phyloP scores from a whole-genome alignment of 2,329 filamentous ascomycete genomes.

The Aspergillus pseudonomiae region DNA sequence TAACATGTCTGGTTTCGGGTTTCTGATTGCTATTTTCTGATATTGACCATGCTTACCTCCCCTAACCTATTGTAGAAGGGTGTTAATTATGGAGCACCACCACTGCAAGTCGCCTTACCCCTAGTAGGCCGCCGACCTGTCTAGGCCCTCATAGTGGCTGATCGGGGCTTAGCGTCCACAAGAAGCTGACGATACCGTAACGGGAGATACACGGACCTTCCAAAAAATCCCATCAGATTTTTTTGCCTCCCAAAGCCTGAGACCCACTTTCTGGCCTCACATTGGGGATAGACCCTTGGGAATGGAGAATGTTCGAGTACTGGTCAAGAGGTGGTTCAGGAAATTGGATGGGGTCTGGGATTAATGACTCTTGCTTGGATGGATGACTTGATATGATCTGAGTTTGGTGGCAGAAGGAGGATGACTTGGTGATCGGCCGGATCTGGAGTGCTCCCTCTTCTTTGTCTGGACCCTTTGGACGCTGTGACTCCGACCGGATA shows the following conservation, averaged over 20 bases:
- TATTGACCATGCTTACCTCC: not conserved
- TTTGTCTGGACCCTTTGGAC: not conserved
- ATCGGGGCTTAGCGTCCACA: constrained; percentile 18
- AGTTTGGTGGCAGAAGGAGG: constrained; percentile 1
- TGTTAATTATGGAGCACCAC: constrained; percentile 7
- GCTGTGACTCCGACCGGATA: not conserved
- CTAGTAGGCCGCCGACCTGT: constrained; percentile 20
- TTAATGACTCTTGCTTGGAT: not conserved
- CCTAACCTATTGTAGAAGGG: not conserved
- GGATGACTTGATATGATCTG: not conserved
- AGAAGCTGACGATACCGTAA: constrained; percentile 18
- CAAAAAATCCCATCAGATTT: not conserved
- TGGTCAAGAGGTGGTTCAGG: constrained; percentile 1
- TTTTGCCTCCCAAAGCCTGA: constrained; percentile 11
- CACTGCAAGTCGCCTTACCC: constrained; percentile 4
- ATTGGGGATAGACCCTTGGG: constrained; percentile 2
- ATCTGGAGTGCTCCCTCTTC: constrained; percentile 1
- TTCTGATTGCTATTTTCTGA: not conserved
- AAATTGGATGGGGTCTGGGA: constrained; percentile 4
- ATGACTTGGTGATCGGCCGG: constrained; percentile 2
- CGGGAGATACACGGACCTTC: constrained; percentile 23
- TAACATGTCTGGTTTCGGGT: not conserved
- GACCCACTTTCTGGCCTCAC: constrained; percentile 8
- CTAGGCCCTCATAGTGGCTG: constrained; percentile 28
- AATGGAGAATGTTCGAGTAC: constrained; percentile 5